These are phyloP conservation scores for Thamnidium elegans DNA, from an alignment of 192 early-diverging fungal species.

Conservation along the genomic window DNA sequence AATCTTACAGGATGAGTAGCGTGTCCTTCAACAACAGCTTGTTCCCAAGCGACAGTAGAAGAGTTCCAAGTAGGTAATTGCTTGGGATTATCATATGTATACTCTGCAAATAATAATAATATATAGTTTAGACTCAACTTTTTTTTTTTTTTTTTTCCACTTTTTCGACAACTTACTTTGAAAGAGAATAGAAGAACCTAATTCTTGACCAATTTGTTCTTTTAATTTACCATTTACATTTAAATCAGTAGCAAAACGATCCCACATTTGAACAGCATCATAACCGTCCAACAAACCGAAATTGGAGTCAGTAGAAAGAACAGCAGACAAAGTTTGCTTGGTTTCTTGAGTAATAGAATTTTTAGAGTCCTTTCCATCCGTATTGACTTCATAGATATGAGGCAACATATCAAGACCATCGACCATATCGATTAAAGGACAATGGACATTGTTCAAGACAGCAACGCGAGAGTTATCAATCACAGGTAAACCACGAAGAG, in stretches of 20 bases:
- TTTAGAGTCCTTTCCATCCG: not conserved
- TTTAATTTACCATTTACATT: conserved; percentile 33
- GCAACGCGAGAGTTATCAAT: conserved; percentile 24
- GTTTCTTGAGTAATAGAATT: not conserved
- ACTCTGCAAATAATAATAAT: conserved; percentile 25
- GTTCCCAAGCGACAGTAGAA: conserved; percentile 61
- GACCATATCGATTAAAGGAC: conserved; percentile 20
- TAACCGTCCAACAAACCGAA: conserved; percentile 16
- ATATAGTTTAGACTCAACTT: not conserved
- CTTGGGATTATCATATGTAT: conserved; percentile 38
- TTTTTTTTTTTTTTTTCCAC: not conserved
- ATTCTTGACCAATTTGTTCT: conserved; percentile 43
- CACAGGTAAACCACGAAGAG: conserved; percentile 27
- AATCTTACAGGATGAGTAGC: conserved; percentile 62
- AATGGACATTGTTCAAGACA: conserved; percentile 6
- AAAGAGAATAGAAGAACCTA: conserved; percentile 52
- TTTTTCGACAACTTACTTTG: conserved; percentile 42
- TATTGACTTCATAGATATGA: conserved; percentile 13
- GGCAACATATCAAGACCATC: conserved; percentile 40
- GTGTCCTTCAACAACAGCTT: conserved; percentile 63
- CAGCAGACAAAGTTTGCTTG: not conserved
- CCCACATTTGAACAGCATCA: conserved; percentile 42
- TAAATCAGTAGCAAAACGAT: conserved; percentile 41
- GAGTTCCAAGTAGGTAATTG: conserved; percentile 35
- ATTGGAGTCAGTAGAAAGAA: not conserved